Evolutionary conservation across 2,329 filamentous ascomycete genomes (phyloP), one percentile per base, ranked within the genome.

Genomic region (Penicillium palitans): DNA sequence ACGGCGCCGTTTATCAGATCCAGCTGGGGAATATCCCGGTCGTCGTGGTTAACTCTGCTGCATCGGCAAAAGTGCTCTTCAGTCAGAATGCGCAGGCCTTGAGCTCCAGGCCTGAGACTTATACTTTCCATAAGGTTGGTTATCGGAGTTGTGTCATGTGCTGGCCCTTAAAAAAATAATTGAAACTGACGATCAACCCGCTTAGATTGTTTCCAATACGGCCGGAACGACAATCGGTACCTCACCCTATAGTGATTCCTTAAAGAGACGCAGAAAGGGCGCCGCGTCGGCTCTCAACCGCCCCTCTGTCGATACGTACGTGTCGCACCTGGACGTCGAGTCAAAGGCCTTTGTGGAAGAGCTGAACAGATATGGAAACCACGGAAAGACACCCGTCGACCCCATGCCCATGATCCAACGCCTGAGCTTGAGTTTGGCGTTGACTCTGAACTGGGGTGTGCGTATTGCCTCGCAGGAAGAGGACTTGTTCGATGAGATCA

Each of bases 341-440:
- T 84, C 84, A 2, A 82, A 82, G 21, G 83, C 85, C 52, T 89
- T 89, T 53, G 76, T 89, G 49, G 79, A 80, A 45, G 87, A 89
- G 59, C 79, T 86, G 0, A 77, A 84, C 57, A 78, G 80, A 21
- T 83, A 87, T 60, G 86, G 87, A 3, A 74, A 81, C 7, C 79
- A 76, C 1, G 87, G 87, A 0, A 72, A 73, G 1, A 74, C 74
- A 2, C 78, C 83, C 0, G 81, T 88, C 0, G 84, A 89, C 56
- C 85, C 86, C 0, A 85, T 88, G 84, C 84, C 86, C 0, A 86
- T 87, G 82, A 87, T 89, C 46, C 86, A 88, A 65, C 82, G 86
- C 0, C 78, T 89, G 0, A 83, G 81, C 13, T 73, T 89, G 4
- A 86, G 83, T n/a, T 76, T 89, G 3, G 81, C 84, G 0, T 70